Evolutionary conservation across 2,329 filamentous ascomycete genomes (phyloP).

Genomic region (Alternaria angustiovoidea): DNA sequence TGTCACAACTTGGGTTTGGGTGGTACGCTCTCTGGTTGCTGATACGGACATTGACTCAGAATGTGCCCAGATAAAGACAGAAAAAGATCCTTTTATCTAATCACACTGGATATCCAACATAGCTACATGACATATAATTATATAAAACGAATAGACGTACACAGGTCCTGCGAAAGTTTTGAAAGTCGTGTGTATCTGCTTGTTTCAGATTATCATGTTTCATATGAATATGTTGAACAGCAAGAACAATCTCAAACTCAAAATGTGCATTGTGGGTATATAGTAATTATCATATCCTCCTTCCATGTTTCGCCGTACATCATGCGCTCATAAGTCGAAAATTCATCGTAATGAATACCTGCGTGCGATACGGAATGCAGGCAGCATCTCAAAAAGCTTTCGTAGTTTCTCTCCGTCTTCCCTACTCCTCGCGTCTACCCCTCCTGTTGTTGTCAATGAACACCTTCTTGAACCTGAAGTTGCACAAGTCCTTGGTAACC

Average conservation of each 20-base stretch:
- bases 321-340: background rate
- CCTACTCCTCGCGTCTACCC: slow-evolving; percentile 16
- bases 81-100: too few species aligned
- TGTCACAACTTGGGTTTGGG: too few species aligned
- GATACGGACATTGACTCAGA: too few species aligned
- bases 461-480: slow-evolving; percentile 58
- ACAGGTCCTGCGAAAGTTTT: too few species aligned
- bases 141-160: too few species aligned
- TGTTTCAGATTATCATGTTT: too few species aligned
- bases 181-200: too few species aligned
- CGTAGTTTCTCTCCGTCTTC: background rate
- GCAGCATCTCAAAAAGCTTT: background rate
- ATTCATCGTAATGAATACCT: background rate
- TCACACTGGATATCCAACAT: too few species aligned
- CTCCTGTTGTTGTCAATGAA: slow-evolving; percentile 51
- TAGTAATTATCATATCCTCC: slow-evolving; percentile 1
- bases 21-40: too few species aligned
- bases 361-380: background rate
- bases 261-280: slow-evolving; percentile 1
- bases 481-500: slow-evolving; percentile 56
- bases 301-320: background rate
- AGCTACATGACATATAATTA: too few species aligned
- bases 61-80: too few species aligned
- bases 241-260: background rate
- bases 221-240: background rate